Base-by-base conservation (phyloP, 140 eudicot genomes). In the Stevia rebaudiana region DNA sequence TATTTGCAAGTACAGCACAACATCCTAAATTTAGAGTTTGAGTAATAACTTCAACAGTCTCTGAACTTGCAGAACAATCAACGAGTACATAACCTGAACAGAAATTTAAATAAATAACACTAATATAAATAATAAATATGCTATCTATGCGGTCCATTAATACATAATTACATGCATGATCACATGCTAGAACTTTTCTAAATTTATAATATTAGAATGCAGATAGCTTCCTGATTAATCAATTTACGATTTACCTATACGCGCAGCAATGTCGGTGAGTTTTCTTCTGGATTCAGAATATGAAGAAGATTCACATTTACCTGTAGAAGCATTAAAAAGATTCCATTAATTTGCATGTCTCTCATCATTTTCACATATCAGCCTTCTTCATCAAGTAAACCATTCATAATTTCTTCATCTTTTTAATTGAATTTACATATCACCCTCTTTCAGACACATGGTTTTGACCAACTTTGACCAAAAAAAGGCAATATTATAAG, bases 11-110 rank as follows among this genome's bases (percentile, higher is more conserved):
- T 51, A 88, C 99, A 67, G 78, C 81, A 74, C 88, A 85, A 41
- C 96, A 72, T 49, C 88, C 95, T 17, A 76, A 73, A 28, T 72
- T 74, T 41, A 83, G 67, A 63, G 71, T 79, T 39, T 72, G 73
- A 46, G 52, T 83, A 64, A 92, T 76, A 69, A 88, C 52, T 57
- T 15, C 79, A 71, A 78, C 39, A 11, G 95, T 88, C 52, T 85
- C 88, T 48, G 90, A 71, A 81, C 96, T 92, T 39, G 99, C 97
- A 66, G 99, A 83, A 83, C 99, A 92, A 81, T 92, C 99, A 56
- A 85, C 86, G 68, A 85, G 58, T 62, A 80, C 79, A 78, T 88
- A 82, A 53, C 90, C 99, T 92, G 84, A 71, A 49, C 13, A 58
- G 18, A 19, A 53, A 41, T 48, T 30, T 30, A n/a, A 18, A 28